Evolutionary conservation across 768 basidiomycete species (phyloP), one percentile per base, ranked within the genome.

Genomic region (Hebeloma cylindrosporum): DNA sequence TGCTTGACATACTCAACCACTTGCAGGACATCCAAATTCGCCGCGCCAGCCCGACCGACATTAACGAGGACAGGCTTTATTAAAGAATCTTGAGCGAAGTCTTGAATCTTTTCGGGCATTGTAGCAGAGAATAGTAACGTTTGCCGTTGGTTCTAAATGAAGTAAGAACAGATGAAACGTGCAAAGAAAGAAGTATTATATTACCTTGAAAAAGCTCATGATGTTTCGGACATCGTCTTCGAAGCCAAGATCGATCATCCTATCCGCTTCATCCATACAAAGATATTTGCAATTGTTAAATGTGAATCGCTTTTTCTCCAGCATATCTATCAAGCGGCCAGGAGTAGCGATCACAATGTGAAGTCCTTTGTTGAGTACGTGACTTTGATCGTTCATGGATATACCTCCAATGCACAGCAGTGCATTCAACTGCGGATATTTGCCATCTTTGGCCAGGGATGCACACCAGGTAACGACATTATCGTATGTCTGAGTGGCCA

Each of bases 1-100:
- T 96, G 93, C 68, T 99, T 99, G 57, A 99, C 96, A 57, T 96
- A 98, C 69, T 99, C 96, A 16, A 98, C 91, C 22, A 97, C 88
- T 60, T 93, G 93, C 21, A 98, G 75, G 2, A 99, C 93, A 60
- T 98, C 95, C 63, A 99, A 67, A 65, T 94, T 95, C 30, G 96
- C 96, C 16, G 96, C 96, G 59, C 96, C 96, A 5, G 96, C 95
- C 59, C 96, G 87, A 17, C 96, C 95, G 32, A 98, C 94, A 62
- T 99, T 99, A 53, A 99, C 93, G 22, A 98, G 74, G 10, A 99
- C 78, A 1, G 96, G 96, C 55, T 84, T 82, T 53, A 97, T 89
- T n/a, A 99, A 76, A 0, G 95, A 95, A 60, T 93, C 89, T 51
- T 92, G 89, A 2, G 96, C 96, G 63, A 99, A 99, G 58, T 99